phyloP scores from a whole-genome alignment of 139 green algal species.

The Limnomonas spitsbergensis region DNA sequence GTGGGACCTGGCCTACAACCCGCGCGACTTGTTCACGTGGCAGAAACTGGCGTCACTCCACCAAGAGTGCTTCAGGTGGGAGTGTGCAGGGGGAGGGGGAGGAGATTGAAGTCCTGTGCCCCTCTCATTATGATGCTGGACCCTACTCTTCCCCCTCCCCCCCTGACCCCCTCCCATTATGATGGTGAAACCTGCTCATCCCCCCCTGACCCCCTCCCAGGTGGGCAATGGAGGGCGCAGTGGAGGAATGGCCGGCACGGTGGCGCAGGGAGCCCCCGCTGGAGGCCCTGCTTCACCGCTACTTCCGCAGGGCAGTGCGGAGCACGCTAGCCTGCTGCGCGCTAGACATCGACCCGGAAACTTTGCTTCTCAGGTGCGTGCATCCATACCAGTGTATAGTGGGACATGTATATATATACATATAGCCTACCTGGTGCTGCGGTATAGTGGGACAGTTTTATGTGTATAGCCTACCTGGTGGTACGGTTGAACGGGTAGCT shows the following conservation, averaged over 20 bases:
- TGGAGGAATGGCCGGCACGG: not conserved
- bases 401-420: too few species aligned
- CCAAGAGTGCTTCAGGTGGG: not conserved
- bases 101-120: not conserved
- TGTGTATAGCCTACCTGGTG: too few species aligned
- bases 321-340: conserved; percentile 14
- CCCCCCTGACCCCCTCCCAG: not conserved
- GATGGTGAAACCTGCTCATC: too few species aligned
- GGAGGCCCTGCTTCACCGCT: not conserved
- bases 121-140: not conserved
- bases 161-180: not conserved
- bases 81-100: not conserved
- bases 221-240: not conserved
- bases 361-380: not conserved
- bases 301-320: not conserved
- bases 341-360: conserved; percentile 1
- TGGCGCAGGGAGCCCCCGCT: not conserved
- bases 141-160: not conserved
- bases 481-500: too few species aligned
- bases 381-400: too few species aligned
- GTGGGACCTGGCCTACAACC: conserved; percentile 14
- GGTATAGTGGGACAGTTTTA: too few species aligned
- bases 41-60: not conserved
- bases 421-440: too few species aligned
- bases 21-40: not conserved